These are phyloP conservation scores for Vigna unguiculata DNA, from an alignment of 306 rosid species.

Conservation along the genomic window DNA sequence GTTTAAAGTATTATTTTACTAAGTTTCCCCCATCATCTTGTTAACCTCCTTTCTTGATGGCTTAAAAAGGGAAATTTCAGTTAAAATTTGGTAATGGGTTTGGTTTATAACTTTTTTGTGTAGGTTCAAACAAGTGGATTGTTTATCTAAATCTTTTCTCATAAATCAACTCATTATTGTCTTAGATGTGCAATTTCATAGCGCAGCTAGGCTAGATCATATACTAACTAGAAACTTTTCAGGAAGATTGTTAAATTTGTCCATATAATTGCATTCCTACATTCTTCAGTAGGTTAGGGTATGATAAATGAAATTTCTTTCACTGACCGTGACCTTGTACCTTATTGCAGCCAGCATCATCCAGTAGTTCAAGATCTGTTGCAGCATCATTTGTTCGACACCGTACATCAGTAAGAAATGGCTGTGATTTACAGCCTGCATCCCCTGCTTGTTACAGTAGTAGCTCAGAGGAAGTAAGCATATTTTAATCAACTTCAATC, in stretches of 20 bases:
- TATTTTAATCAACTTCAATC: slow-evolving; percentile 18
- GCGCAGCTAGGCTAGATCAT: slow-evolving; percentile 16
- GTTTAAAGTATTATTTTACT: slow-evolving; percentile 4
- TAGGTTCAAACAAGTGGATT: slow-evolving; percentile 2
- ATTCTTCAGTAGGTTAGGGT: background rate
- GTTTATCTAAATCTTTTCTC: background rate
- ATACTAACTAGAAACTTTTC: background rate
- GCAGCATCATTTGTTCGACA: slow-evolving; percentile 48
- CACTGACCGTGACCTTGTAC: slow-evolving; percentile 2
- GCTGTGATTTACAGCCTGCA: slow-evolving; percentile 46
- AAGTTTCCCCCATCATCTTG: background rate
- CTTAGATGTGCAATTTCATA: slow-evolving; percentile 18
- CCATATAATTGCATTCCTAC: slow-evolving; percentile 19
- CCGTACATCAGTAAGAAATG: slow-evolving; percentile 47
- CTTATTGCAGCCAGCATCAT: slow-evolving; percentile 59
- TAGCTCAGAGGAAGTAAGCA: slow-evolving; percentile 64
- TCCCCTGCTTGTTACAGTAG: slow-evolving; percentile 60
- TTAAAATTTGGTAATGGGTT: slow-evolving; percentile 33
- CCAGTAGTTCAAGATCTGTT: slow-evolving; percentile 49
- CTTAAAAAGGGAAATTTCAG: slow-evolving; percentile 23
- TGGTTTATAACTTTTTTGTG: slow-evolving; percentile 7
- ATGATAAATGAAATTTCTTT: slow-evolving; percentile 13
- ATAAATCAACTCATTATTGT: background rate
- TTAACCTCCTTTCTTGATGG: slow-evolving; percentile 4
- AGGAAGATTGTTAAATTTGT: slow-evolving; percentile 29